Evolutionary conservation across 2,329 filamentous ascomycete species (phyloP).

Genomic region (Lizonia empirigonia): DNA sequence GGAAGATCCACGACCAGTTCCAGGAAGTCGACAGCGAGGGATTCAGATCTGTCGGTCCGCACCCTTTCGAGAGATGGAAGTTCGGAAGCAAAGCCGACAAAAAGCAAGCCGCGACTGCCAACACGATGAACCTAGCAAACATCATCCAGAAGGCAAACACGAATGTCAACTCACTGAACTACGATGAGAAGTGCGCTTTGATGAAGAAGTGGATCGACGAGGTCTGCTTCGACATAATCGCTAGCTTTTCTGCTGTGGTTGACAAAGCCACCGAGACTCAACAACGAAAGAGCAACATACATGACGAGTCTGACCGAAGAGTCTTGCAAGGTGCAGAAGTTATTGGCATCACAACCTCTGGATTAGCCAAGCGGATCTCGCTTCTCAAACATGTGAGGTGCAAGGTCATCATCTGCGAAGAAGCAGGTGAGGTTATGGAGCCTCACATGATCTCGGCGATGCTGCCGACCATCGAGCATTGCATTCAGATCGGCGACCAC

Average conservation of each 20-base stretch:
- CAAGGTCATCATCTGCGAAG: conserved; percentile 70
- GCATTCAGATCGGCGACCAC: conserved; percentile 69
- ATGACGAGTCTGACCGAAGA: conserved; percentile 48
- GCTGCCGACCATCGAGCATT: conserved; percentile 64
- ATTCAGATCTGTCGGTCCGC: conserved; percentile 24
- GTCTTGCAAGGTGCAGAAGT: conserved; percentile 54
- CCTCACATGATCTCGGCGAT: conserved; percentile 65
- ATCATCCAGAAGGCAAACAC: conserved; percentile 18
- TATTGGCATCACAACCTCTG: conserved; percentile 66
- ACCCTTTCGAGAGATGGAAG: conserved; percentile 35
- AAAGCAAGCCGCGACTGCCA: neutral
- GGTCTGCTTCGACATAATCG: conserved; percentile 15
- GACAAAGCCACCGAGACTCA: too few species aligned
- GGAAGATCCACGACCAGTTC: conserved; percentile 28
- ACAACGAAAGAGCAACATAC: conserved; percentile 28
- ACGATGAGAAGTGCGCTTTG: conserved; percentile 18
- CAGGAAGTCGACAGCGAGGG: conserved; percentile 19
- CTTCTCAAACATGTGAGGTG: conserved; percentile 56
- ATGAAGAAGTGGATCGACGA: conserved; percentile 25
- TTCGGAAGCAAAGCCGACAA: too few species aligned
- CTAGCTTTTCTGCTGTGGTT: conserved; percentile 21
- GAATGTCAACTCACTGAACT: conserved; percentile 18
- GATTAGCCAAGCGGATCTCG: conserved; percentile 61
- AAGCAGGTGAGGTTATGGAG: conserved; percentile 72
- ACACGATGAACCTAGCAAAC: neutral